A percentile compares a stretch with the other conserved stretches of the same genome.
These are phyloP conservation scores for Lactifluus subvellereus DNA, from an alignment of 768 basidiomycete species.

Conservation along the genomic window DNA sequence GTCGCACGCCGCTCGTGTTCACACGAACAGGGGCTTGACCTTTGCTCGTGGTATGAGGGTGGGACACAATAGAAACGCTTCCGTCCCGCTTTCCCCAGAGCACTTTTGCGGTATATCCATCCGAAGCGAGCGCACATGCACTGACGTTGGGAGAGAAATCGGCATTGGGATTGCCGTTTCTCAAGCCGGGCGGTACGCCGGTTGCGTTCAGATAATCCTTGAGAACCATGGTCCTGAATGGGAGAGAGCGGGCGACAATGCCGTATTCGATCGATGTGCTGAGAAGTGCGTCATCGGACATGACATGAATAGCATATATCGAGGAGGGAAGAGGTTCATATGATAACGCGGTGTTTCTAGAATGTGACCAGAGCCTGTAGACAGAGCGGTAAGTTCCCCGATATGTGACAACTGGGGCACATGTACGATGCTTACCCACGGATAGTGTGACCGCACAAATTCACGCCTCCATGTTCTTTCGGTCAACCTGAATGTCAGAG, in stretches of 20 bases:
- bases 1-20: constrained; percentile 44
- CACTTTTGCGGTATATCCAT: constrained; percentile 59
- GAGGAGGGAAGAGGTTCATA: constrained; percentile 59
- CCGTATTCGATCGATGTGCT: constrained; percentile 62
- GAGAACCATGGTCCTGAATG: constrained; percentile 61
- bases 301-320: constrained; percentile 54
- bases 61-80: constrained; percentile 55
- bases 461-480: constrained; percentile 65
- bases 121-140: constrained; percentile 50
- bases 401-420: background rate
- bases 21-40: constrained; percentile 41
- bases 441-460: constrained; percentile 52
- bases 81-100: constrained; percentile 73
- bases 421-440: constrained; percentile 40
- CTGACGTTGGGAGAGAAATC: constrained; percentile 69
- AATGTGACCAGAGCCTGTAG: constrained; percentile 63
- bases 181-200: constrained; percentile 50
- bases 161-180: constrained; percentile 67
- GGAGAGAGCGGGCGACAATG: constrained; percentile 65
- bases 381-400: constrained; percentile 3
- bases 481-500: constrained; percentile 49
- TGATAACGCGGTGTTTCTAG: constrained; percentile 51
- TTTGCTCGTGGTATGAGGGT: constrained; percentile 53
- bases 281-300: constrained; percentile 52
- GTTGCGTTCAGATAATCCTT: constrained; percentile 65